phyloP scores from a whole-genome alignment of 1,284 basidiomycete genomes.

The Fomitopsis palustris region DNA sequence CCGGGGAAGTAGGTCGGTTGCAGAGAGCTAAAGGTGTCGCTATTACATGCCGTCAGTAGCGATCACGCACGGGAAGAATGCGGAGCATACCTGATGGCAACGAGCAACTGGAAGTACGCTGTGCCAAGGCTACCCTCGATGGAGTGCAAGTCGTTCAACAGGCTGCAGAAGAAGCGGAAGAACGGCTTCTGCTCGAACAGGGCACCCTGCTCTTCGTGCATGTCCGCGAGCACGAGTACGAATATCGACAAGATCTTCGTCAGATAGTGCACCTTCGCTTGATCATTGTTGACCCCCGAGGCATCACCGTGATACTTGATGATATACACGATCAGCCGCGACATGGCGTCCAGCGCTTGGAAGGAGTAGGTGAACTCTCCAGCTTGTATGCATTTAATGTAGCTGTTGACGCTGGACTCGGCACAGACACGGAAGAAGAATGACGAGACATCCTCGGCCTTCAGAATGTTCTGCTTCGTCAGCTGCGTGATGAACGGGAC shows the following conservation, averaged over 20 bases:
- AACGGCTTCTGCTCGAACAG: constrained; percentile 98
- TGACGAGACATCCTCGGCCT: constrained; percentile 94
- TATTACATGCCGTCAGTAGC: constrained; percentile 29
- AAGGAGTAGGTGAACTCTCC: constrained; percentile 81
- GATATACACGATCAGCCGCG: constrained; percentile 94
- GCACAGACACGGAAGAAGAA: constrained; percentile 99
- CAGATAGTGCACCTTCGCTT: constrained; percentile 94
- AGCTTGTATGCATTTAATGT: constrained; percentile 80
- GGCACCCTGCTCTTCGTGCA: constrained; percentile 90
- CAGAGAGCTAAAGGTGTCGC: constrained; percentile 93
- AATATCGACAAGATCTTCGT: constrained; percentile 98
- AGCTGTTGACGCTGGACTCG: constrained; percentile 91
- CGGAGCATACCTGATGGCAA: constrained; percentile 74
- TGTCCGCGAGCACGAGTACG: constrained; percentile 91
- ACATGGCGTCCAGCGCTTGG: constrained; percentile 94
- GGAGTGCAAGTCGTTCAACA: constrained; percentile 87
- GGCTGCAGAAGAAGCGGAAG: constrained; percentile 97
- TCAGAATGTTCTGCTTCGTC: constrained; percentile 94
- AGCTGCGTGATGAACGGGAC: constrained; percentile 97
- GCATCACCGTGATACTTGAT: constrained; percentile 99
- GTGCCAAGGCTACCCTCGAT: constrained; percentile 82
- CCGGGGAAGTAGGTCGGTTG: constrained; percentile 98
- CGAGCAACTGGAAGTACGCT: constrained; percentile 87
- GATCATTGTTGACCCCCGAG: constrained; percentile 83
- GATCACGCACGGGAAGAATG: not conserved